These are phyloP conservation scores for Neofusicoccum sp. DNA, from an alignment of 2,329 filamentous ascomycete genomes.

Conservation along the genomic window DNA sequence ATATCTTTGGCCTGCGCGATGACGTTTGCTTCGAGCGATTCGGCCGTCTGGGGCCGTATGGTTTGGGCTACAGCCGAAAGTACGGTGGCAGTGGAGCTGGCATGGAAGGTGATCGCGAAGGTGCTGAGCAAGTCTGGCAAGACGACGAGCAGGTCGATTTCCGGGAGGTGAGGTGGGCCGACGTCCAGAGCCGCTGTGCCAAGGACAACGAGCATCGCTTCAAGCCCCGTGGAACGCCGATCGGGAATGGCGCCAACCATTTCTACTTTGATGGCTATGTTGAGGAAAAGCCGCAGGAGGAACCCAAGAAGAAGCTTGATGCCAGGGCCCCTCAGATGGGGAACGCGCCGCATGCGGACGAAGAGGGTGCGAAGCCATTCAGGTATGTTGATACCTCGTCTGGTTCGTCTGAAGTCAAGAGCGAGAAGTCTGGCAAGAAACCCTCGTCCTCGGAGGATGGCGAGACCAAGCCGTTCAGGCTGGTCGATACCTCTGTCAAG, in stretches of 20 bases:
- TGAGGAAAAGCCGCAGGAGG: constrained; percentile 27
- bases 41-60: constrained; percentile 84
- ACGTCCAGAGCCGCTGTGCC: constrained; percentile 72
- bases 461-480: constrained; percentile 23
- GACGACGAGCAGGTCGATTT: constrained; percentile 72
- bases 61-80: constrained; percentile 76
- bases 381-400: neutral
- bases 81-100: constrained; percentile 82
- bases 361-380: constrained; percentile 4
- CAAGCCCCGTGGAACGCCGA: constrained; percentile 35
- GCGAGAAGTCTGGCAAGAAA: constrained; percentile 7
- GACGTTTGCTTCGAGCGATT: constrained; percentile 93
- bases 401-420: neutral
- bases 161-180: constrained; percentile 72
- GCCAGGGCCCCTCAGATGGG: constrained; percentile 6
- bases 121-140: constrained; percentile 76
- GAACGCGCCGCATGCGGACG: neutral
- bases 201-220: constrained; percentile 70
- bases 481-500: neutral
- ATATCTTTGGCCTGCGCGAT: constrained; percentile 72
- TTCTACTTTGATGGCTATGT: constrained; percentile 41
- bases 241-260: constrained; percentile 29
- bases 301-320: constrained; percentile 1
- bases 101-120: constrained; percentile 78
- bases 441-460: constrained; percentile 23